Evolutionary conservation across 139 green algal species (phyloP).

Genomic region (Tetraselmis striata): DNA sequence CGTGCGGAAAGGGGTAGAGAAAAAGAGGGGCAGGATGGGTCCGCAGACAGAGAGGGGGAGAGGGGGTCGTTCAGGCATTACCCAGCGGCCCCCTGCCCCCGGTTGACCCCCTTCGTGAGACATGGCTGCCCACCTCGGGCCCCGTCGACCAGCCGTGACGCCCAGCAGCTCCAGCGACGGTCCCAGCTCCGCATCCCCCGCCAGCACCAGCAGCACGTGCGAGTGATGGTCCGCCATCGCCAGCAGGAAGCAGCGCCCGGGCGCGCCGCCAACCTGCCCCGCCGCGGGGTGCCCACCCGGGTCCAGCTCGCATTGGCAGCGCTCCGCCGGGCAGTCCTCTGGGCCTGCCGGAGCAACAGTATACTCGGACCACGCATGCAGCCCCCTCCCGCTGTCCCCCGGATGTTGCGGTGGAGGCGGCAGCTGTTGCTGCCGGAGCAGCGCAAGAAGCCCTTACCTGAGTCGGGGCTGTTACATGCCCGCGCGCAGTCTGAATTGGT

Average conservation of each 20-base stretch:
- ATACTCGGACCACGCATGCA: too few species aligned
- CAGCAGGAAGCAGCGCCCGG: neutral
- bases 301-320: neutral
- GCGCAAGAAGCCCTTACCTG: too few species aligned
- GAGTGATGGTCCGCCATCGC: neutral
- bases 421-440: too few species aligned
- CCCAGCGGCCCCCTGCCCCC: too few species aligned
- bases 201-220: neutral
- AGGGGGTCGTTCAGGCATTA: too few species aligned
- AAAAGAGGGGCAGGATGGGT: too few species aligned
- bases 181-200: too few species aligned
- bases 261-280: neutral
- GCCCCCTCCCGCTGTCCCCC: too few species aligned
- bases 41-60: too few species aligned
- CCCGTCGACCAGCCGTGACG: neutral
- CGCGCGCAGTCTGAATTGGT: neutral
- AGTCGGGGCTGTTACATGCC: neutral
- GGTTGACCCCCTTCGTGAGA: too few species aligned
- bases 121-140: neutral
- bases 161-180: neutral
- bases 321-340: neutral
- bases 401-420: too few species aligned
- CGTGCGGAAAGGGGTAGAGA: too few species aligned
- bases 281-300: neutral
- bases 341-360: neutral